Percentiles rank a stretch among this genome's conserved stretches.
Conservation (phyloP, 495 filamentous ascomycete genomes). For the Hypoxylon crocopeplum region DNA sequence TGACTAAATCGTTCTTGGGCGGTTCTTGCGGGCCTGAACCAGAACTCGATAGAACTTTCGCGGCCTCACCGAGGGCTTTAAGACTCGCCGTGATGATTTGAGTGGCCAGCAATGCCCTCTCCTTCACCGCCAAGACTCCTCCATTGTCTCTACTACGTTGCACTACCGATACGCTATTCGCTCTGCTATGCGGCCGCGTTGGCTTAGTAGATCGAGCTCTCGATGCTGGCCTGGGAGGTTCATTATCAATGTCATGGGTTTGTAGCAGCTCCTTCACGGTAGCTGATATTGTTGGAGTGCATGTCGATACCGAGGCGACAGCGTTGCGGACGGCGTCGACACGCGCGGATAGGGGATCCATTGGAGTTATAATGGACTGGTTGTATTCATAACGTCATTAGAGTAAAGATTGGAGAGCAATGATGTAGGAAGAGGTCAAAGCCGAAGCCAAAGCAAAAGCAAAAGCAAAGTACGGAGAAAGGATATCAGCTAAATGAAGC, state of each 20-base stretch:
- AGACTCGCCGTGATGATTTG: conserved; percentile 80
- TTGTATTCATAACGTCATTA: conserved; percentile 38
- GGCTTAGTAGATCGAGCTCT: conserved; percentile 49
- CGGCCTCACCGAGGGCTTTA: conserved; percentile 74
- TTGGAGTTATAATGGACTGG: conserved; percentile 32
- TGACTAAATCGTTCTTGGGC: conserved; percentile 42
- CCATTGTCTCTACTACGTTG: conserved; percentile 34
- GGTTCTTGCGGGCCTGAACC: conserved; percentile 36
- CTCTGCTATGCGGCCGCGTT: conserved; percentile 24
- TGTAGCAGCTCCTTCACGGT: conserved; percentile 59
- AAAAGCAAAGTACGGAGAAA: not conserved
- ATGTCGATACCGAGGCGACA: conserved; percentile 58
- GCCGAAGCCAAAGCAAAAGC: not conserved
- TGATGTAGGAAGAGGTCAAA: no score
- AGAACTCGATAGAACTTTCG: conserved; percentile 56
- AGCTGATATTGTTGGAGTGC: conserved; percentile 55
- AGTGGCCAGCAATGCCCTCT: conserved; percentile 76
- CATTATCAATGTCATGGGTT: conserved; percentile 38
- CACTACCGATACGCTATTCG: conserved; percentile 28
- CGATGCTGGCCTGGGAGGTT: conserved; percentile 38
- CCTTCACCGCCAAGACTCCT: conserved; percentile 58
- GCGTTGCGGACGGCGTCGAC: conserved; percentile 60
- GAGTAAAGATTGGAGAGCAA: conserved; percentile 7
- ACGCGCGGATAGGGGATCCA: conserved; percentile 52
- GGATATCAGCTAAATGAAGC: conserved; percentile 12